Evolutionary conservation across 805 yeast genomes (phyloP).

Genomic region (Metschnikowia aberdeeniae): DNA sequence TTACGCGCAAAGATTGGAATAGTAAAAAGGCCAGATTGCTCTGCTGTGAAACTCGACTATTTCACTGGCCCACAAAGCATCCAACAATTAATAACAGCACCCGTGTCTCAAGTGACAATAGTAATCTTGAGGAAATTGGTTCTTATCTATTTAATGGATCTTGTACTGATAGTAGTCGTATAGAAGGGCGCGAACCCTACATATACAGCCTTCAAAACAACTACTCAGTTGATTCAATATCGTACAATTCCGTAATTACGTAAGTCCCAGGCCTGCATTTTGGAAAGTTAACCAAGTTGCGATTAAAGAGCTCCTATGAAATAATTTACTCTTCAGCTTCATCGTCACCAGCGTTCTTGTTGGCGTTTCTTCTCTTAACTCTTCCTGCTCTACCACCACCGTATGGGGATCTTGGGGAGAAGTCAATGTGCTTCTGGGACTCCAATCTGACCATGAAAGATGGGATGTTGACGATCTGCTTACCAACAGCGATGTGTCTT

Average conservation of each 20-base stretch:
- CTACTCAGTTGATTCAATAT: neutral
- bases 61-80: no score
- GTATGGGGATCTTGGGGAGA: slow-evolving; percentile 98
- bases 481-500: slow-evolving; percentile 99
- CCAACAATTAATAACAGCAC: no score
- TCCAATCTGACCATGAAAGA: slow-evolving; percentile 99
- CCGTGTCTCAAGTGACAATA: no score
- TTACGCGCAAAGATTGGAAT: no score
- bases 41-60: no score
- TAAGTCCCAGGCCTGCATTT: neutral
- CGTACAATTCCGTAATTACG: slow-evolving; percentile 3
- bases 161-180: no score
- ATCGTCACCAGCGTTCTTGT: slow-evolving; percentile 49
- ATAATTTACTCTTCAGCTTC: slow-evolving; percentile 62
- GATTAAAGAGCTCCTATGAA: slow-evolving; percentile 13
- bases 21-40: no score
- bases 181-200: slow-evolving; percentile 9
- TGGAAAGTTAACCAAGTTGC: slow-evolving; percentile 19
- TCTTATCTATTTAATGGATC: no score
- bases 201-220: neutral
- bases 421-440: slow-evolving; percentile 99
- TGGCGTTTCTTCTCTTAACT: slow-evolving; percentile 91
- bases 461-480: slow-evolving; percentile 98
- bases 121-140: no score
- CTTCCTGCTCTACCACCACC: slow-evolving; percentile 99